Evolutionary conservation across 176 grass and related monocot species (phyloP).

Genomic region (Hsuehochloa calcarea): DNA sequence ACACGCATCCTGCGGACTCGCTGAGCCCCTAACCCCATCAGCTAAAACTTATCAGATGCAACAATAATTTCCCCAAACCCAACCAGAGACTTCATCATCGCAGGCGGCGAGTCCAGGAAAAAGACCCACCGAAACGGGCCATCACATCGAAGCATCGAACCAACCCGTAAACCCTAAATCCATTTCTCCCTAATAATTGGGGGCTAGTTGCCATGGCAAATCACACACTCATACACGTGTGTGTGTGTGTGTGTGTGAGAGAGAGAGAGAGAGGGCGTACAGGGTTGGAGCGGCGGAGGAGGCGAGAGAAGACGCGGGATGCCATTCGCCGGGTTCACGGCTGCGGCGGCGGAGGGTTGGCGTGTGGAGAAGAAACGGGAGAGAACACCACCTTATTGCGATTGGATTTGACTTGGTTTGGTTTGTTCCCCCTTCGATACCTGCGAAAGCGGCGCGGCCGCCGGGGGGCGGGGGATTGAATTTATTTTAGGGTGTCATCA

Average conservation of each 20-base stretch:
- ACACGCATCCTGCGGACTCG: neutral
- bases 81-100: neutral
- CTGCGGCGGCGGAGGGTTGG: constrained; percentile 2
- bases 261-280: constrained; percentile 8
- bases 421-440: neutral
- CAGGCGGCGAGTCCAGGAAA: too few species aligned
- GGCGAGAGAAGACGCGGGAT: constrained; percentile 54
- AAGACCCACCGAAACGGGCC: fast-evolving
- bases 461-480: too few species aligned
- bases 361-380: neutral
- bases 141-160: neutral
- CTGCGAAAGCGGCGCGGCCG: too few species aligned
- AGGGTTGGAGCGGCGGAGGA: constrained; percentile 43
- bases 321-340: constrained; percentile 52
- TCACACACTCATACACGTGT: neutral
- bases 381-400: neutral
- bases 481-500: too few species aligned
- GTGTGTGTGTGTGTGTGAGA: too few species aligned
- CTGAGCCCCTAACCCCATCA: neutral
- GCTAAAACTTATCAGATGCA: neutral
- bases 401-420: constrained; percentile 1
- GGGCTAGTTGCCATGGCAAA: neutral
- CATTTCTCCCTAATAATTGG: neutral
- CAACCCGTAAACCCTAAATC: constrained; percentile 11
- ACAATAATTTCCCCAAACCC: neutral